Conservation (phyloP, 352 stramenopile genomes). For the Phytophthora ramorum region DNA sequence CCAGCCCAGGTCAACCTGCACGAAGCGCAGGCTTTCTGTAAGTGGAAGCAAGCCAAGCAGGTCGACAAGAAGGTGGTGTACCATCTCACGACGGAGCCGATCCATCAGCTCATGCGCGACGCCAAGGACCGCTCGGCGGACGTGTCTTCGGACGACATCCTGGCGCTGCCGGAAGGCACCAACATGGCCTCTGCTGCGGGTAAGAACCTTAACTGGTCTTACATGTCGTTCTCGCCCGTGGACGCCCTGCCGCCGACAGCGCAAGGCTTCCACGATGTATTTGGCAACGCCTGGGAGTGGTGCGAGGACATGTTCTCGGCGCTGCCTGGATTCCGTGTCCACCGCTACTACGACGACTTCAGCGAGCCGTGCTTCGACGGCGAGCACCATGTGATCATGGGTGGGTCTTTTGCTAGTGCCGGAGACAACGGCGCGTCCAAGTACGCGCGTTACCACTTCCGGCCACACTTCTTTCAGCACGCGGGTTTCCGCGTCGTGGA, state of each 20-base stretch:
- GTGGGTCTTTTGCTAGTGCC: conserved; percentile 95
- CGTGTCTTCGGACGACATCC: conserved; percentile 76
- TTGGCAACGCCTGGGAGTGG: conserved; percentile 98
- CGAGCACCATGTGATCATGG: conserved; percentile 97
- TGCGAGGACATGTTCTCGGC: conserved; percentile 96
- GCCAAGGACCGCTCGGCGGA: conserved; percentile 54
- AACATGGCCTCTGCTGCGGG: conserved; percentile 56
- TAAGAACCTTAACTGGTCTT: conserved; percentile 94
- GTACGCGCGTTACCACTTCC: conserved; percentile 97
- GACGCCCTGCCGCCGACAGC: conserved; percentile 73
- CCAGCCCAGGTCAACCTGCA: conserved; percentile 97
- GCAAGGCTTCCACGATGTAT: conserved; percentile 93
- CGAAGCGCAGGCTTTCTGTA: conserved; percentile 94
- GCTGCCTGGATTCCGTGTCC: conserved; percentile 92
- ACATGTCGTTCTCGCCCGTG: conserved; percentile 92
- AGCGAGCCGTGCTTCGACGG: conserved; percentile 98
- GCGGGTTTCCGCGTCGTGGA: conserved; percentile 95
- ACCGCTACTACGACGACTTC: conserved; percentile 97
- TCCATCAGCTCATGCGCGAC: conserved; percentile 93
- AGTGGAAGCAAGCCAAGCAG: conserved; percentile 83
- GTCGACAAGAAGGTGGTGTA: conserved; percentile 74
- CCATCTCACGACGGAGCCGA: conserved; percentile 92
- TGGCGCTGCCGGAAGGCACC: conserved; percentile 47
- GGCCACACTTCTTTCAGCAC: conserved; percentile 97
- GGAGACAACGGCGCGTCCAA: conserved; percentile 95